Evolutionary conservation across 2,329 filamentous ascomycete genomes (phyloP).

Genomic region (Golovinomyces cichoracearum): DNA sequence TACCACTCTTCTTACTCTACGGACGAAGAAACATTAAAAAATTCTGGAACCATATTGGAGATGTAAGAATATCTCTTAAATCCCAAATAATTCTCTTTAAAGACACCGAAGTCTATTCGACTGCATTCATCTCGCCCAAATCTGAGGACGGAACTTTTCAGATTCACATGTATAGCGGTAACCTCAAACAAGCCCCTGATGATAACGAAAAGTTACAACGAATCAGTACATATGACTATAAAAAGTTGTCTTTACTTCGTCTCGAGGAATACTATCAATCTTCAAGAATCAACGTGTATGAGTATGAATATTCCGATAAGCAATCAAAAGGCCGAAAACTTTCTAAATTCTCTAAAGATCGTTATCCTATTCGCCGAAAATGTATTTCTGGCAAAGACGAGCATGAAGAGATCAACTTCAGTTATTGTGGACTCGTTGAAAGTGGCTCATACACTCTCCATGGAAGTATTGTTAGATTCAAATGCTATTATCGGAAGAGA

Average conservation of each 20-base stretch:
- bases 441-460: constrained; percentile 27
- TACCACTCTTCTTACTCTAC: constrained; percentile 16
- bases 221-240: constrained; percentile 21
- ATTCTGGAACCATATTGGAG: constrained; percentile 23
- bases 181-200: constrained; percentile 20
- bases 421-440: constrained; percentile 25
- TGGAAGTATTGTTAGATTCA: constrained; percentile 26
- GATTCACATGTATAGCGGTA: constrained; percentile 5
- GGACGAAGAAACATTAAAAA: constrained; percentile 22
- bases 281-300: constrained; percentile 20
- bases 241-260: constrained; percentile 20
- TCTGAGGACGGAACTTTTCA: constrained; percentile 5
- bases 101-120: constrained; percentile 22
- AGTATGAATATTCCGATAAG: constrained; percentile 22
- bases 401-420: constrained; percentile 24
- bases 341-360: constrained; percentile 9
- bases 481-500: constrained; percentile 27
- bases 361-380: constrained; percentile 20
- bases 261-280: constrained; percentile 13
- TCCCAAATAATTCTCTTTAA: constrained; percentile 22
- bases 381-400: constrained; percentile 22
- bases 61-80: constrained; percentile 22
- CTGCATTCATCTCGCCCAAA: constrained; percentile 18
- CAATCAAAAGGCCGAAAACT: constrained; percentile 6
- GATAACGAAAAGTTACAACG: constrained; percentile 18